These are phyloP conservation scores for Gaillardinia entomophila DNA, from an alignment of 805 yeast genomes.

Conservation along the genomic window DNA sequence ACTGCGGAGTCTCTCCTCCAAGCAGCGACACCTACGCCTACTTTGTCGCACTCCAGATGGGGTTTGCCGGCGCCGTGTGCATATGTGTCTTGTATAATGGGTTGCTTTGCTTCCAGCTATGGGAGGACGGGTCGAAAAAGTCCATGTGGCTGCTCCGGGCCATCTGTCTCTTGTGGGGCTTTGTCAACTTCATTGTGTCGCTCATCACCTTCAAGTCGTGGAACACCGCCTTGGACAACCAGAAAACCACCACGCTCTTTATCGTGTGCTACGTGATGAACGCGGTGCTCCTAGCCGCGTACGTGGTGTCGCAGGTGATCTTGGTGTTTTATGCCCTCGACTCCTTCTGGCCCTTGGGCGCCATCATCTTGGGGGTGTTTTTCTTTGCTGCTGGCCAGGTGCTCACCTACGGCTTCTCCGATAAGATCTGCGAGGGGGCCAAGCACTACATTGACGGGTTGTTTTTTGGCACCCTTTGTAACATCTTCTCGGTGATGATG, in stretches of 20 bases:
- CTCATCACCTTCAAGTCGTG: conserved; percentile 64
- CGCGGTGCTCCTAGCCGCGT: conserved; percentile 56
- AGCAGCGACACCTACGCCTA: conserved; percentile 70
- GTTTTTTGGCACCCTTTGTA: conserved; percentile 77
- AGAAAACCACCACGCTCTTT: conserved; percentile 63
- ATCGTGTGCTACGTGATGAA: conserved; percentile 67
- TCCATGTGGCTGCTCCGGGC: conserved; percentile 56
- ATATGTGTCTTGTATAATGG: conserved; percentile 69
- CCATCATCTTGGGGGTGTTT: conserved; percentile 61
- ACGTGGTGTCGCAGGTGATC: conserved; percentile 61
- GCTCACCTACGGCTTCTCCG: conserved; percentile 63
- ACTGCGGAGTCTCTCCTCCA: conserved; percentile 90
- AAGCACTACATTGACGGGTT: conserved; percentile 89
- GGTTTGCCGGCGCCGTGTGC: conserved; percentile 66
- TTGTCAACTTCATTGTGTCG: conserved; percentile 59
- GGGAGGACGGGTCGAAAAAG: conserved; percentile 85
- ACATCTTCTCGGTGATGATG: conserved; percentile 86
- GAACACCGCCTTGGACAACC: conserved; percentile 46
- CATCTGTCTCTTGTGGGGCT: conserved; percentile 52
- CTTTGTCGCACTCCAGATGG: conserved; percentile 78
- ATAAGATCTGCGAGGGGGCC: conserved; percentile 58
- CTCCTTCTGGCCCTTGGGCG: conserved; percentile 87
- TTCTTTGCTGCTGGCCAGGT: conserved; percentile 83
- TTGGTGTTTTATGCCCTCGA: conserved; percentile 63
- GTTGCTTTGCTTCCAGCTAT: conserved; percentile 75